Conservation (phyloP, 495 filamentous ascomycete species). For the Friedmanniomyces simplex region DNA sequence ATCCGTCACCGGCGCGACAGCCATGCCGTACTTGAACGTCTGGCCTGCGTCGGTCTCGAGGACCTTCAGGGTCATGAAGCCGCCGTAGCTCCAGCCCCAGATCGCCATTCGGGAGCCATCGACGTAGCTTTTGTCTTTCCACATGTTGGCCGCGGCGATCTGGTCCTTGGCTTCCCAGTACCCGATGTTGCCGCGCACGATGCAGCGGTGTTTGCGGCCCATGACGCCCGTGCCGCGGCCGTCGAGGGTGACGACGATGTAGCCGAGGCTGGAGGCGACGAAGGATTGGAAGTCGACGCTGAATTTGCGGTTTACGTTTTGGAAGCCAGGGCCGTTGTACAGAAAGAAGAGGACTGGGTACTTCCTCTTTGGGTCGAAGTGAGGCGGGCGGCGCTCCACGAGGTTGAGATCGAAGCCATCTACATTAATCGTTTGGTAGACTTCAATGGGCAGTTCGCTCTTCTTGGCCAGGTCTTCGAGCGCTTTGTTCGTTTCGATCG, state of each 20-base stretch:
- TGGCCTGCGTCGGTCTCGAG: constrained; percentile 79
- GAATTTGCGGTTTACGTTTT: constrained; percentile 74
- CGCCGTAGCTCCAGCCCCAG: constrained; percentile 98
- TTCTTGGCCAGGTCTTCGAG: constrained; percentile 59
- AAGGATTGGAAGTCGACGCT: constrained; percentile 84
- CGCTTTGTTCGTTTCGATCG: constrained; percentile 63
- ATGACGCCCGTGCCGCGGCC: constrained; percentile 86
- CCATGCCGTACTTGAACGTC: constrained; percentile 95
- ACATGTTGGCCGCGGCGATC: constrained; percentile 80
- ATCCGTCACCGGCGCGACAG: constrained; percentile 93
- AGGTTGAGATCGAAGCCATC: constrained; percentile 72
- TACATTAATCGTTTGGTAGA: constrained; percentile 76
- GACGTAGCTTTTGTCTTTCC: constrained; percentile 71
- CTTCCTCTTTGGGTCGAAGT: constrained; percentile 74
- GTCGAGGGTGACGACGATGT: constrained; percentile 92
- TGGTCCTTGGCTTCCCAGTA: constrained; percentile 81
- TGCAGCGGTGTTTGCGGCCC: constrained; percentile 70
- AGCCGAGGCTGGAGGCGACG: constrained; percentile 75
- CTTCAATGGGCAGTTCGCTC: constrained; percentile 72
- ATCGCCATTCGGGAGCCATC: constrained; percentile 76
- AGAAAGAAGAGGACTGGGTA: constrained; percentile 93
- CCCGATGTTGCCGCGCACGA: constrained; percentile 75
- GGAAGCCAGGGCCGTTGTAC: constrained; percentile 85
- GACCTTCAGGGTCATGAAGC: constrained; percentile 94
- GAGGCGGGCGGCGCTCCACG: constrained; percentile 78